Evolutionary conservation across 768 basidiomycete genomes (phyloP), one percentile per base, ranked within the genome.

Genomic region (Boletus pseudo-olivaceus): DNA sequence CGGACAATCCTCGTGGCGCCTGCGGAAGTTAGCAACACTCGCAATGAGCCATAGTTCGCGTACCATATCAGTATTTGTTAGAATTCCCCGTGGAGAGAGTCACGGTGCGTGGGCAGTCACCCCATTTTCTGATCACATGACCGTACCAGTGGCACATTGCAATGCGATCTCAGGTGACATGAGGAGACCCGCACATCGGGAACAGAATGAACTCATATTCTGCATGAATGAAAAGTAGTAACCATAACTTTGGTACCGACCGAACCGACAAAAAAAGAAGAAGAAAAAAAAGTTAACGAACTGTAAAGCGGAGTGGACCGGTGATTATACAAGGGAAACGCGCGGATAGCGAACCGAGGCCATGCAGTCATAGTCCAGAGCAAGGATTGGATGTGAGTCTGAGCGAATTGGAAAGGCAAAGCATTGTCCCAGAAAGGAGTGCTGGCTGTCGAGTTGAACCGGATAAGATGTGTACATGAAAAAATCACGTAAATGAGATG

Each of bases 1-100:
- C 82, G 23, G 91, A 93, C 34, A 98, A 76, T 62, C 94, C 93
- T 73, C 90, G 79, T 32, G 88, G 87, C 51, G 88, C 86, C 88
- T 86, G 41, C 23, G 38, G 38, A 41, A n/a, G 33, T 67, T 9
- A 48, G 47, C 15, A 42, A 20, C 14, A 10, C 35, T 30, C 35
- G 15, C n/a, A 19, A 40, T 9, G 19, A 38, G 17, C 11, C n/a
- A 23, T 17, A 11, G n/a, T 46, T 47, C 46, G 29, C 64, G 46
- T 47, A 61, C 66, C 64, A 68, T 23, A 23, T 67, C 12, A 47
- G 14, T 56, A n/a, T n/a, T n/a, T n/a, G 54, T 54, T 32, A 20
- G 26, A 19, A 12, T 49, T 43, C 17, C 32, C 4, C 29, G 52
- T n/a, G 35, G 39, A 33, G 44, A 47, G 47, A 40, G 55, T 51